phyloP scores from a whole-genome alignment of 345 rosid genomes.

The Salix dunnii region DNA sequence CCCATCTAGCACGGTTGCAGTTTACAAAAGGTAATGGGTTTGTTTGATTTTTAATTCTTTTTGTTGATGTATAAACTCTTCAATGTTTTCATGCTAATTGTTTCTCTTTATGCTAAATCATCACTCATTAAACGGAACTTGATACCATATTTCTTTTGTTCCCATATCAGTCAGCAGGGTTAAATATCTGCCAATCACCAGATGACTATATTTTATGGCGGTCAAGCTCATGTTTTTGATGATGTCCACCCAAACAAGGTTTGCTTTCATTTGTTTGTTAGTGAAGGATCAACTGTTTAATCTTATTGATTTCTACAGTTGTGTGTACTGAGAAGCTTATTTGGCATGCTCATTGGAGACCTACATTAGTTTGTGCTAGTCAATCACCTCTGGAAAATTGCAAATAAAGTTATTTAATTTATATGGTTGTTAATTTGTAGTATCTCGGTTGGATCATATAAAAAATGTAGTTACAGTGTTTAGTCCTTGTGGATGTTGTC shows the following conservation, averaged over 20 bases:
- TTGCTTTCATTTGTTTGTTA: no score
- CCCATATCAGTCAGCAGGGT: constrained; percentile 47
- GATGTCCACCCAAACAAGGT: no score
- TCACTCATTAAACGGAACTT: neutral
- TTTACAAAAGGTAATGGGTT: no score
- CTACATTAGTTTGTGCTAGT: constrained; percentile 6
- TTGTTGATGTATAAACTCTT: neutral
- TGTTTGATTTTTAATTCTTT: neutral
- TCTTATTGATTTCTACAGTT: no score
- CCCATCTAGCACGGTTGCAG: no score
- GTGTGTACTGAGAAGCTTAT: constrained; percentile 32
- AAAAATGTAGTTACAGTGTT: neutral
- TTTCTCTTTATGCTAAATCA: neutral
- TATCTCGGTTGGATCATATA: neutral
- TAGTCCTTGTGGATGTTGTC: neutral
- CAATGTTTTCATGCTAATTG: neutral
- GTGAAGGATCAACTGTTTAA: no score
- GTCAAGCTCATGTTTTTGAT: no score
- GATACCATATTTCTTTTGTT: neutral
- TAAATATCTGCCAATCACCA: constrained; percentile 55
- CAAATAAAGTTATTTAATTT: neutral
- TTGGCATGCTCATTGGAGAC: neutral
- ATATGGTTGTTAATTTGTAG: neutral
- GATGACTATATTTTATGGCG: constrained; percentile 97
- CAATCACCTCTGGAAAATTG: neutral